Evolutionary conservation across 2,329 filamentous ascomycete species (phyloP), one percentile per base, ranked within the genome.

Genomic region (Paracamarosporium sp.): DNA sequence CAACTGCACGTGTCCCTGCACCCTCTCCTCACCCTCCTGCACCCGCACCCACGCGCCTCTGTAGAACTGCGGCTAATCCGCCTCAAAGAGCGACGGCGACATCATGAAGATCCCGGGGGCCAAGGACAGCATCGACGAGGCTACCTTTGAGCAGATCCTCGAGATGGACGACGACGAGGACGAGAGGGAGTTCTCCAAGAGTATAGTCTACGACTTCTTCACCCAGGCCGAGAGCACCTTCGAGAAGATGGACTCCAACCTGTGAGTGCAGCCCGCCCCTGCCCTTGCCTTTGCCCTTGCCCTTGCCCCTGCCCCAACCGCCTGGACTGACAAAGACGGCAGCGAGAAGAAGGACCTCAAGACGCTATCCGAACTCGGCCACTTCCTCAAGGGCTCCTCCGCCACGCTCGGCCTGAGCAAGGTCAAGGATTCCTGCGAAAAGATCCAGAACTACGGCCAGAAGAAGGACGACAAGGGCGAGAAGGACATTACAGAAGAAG

Each of bases 311-410:
- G 43, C 53, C 54, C 44, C 55, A 51, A 22, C 7, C 28, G 35
- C 24, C 31, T 17, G 24, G 22, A 35, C 65, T 69, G 55, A 66
- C 57, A 38, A 43, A 25, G 38, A 51, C 11, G 4, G 57, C 73
- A 96, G 93, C 64, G 77, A 86, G 64, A 76, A 84, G 2, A 83
- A 86, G 70, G 83, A 97, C 58, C 86, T 98, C 56, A 77, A 80
- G n/a, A 82, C 88, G 64, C 86, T 98, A 35, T 96, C 92, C 31
- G 84, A 86, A 52, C 88, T 97, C 30, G 95, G 95, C 40, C 95
- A 99, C 80, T 99, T 97, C 81, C 85, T 99, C 67, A 99, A 99
- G 80, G 95, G 95, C 59, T 98, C 94, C 6, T 97, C 94, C 8
- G 94, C 95, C 36, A 97, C 95, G 4, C 85, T 99, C 53, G 95